phyloP scores from a whole-genome alignment of 1,284 basidiomycete genomes.

The Hemileia vastatrix region DNA sequence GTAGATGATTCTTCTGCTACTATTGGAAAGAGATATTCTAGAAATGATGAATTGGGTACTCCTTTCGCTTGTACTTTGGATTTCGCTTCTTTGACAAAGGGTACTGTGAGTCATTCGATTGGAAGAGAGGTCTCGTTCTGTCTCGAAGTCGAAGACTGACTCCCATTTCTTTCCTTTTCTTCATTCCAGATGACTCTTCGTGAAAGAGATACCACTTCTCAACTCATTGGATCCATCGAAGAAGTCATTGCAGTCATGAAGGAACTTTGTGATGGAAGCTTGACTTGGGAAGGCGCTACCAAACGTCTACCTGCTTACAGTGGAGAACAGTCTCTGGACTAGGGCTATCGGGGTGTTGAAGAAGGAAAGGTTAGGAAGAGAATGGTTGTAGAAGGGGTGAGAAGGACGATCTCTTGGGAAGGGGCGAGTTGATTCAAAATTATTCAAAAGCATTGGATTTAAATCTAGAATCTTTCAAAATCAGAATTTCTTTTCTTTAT shows the following conservation, averaged over 20 bases:
- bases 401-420: too few relatives aligned
- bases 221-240: constrained; percentile 85
- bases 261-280: constrained; percentile 40
- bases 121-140: neutral
- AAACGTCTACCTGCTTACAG: constrained; percentile 66
- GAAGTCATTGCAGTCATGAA: constrained; percentile 70
- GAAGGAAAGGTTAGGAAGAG: too few relatives aligned
- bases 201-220: constrained; percentile 90
- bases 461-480: too few relatives aligned
- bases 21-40: neutral
- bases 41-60: neutral
- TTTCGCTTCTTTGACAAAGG: neutral
- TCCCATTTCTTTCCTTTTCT: too few relatives aligned
- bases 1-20: constrained; percentile 42
- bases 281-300: constrained; percentile 65
- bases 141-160: neutral
- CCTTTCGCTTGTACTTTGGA: neutral
- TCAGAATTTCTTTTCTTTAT: too few relatives aligned
- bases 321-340: constrained; percentile 60
- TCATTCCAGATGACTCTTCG: constrained; percentile 50
- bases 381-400: too few relatives aligned
- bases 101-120: neutral
- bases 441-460: too few relatives aligned
- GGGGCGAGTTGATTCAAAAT: too few relatives aligned
- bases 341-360: neutral